A percentile compares a stretch with the other conserved stretches of the same genome.
Conservation (phyloP, 2,329 filamentous ascomycete genomes). For the Pseudogymnoascus sp. region DNA sequence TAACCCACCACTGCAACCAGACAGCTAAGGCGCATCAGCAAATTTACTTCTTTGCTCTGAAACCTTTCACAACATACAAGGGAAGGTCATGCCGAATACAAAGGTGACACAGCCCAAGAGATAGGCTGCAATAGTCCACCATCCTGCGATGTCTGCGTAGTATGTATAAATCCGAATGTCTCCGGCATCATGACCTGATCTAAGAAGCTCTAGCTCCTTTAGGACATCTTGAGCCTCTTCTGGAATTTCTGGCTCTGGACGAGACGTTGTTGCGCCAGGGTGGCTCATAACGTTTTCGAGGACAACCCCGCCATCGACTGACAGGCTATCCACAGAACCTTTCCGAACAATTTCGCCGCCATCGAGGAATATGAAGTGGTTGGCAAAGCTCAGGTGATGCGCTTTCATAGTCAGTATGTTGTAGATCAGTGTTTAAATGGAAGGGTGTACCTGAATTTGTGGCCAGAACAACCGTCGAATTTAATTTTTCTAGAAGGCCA, state of each 20-base stretch:
- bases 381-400: slow-evolving; percentile 14
- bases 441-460: slow-evolving; percentile 20
- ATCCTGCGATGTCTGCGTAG: slow-evolving; percentile 17
- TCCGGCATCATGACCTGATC: slow-evolving; percentile 9
- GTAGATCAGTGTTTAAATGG: neutral
- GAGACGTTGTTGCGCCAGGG: neutral
- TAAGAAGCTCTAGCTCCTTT: neutral
- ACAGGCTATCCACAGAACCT: neutral
- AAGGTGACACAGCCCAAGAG: slow-evolving; percentile 16
- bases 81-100: slow-evolving; percentile 20
- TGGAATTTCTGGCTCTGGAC: neutral
- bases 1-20: slow-evolving; percentile 27
- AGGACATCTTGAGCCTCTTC: neutral
- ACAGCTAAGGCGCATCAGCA: slow-evolving; percentile 15
- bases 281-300: neutral
- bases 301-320: neutral
- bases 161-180: slow-evolving; percentile 16
- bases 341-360: neutral
- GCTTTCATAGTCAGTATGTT: neutral
- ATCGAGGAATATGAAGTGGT: slow-evolving; percentile 9
- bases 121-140: slow-evolving; percentile 14
- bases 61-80: slow-evolving; percentile 11
- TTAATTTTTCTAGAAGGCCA: slow-evolving; percentile 14
- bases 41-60: neutral
- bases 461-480: slow-evolving; percentile 29